Conservation (phyloP, 345 rosid genomes). For the Rhodamnia argentea region DNA sequence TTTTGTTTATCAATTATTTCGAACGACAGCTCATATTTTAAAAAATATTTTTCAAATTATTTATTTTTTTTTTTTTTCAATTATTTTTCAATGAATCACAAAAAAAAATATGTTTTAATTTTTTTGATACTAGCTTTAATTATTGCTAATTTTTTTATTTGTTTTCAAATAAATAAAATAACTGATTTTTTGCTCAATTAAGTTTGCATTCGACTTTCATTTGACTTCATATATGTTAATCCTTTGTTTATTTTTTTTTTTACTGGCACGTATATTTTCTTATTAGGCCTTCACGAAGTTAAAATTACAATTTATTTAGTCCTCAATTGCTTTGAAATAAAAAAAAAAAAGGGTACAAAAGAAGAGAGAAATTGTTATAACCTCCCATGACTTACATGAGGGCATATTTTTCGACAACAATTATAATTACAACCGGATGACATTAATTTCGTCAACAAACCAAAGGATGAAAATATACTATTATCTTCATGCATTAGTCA, state of each 20-base stretch:
- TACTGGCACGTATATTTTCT: not conserved
- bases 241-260: not conserved
- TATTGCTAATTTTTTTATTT: no score
- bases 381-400: not conserved
- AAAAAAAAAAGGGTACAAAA: not conserved
- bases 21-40: no score
- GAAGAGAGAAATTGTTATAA: not conserved
- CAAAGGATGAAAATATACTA: not conserved
- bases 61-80: no score
- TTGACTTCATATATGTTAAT: not conserved
- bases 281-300: not conserved
- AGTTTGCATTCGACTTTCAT: no score
- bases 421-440: rapidly evolving
- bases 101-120: no score
- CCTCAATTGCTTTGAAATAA: not conserved
- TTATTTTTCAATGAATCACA: no score
- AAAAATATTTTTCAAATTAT: no score
- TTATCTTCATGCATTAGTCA: no score
- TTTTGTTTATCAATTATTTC: no score
- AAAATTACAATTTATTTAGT: not conserved
- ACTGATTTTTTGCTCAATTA: no score
- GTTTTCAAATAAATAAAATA: no score
- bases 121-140: no score
- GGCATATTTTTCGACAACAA: not conserved
- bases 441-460: not conserved